Conservation (phyloP, 768 basidiomycete genomes). For the Rhizopogon rudus region DNA sequence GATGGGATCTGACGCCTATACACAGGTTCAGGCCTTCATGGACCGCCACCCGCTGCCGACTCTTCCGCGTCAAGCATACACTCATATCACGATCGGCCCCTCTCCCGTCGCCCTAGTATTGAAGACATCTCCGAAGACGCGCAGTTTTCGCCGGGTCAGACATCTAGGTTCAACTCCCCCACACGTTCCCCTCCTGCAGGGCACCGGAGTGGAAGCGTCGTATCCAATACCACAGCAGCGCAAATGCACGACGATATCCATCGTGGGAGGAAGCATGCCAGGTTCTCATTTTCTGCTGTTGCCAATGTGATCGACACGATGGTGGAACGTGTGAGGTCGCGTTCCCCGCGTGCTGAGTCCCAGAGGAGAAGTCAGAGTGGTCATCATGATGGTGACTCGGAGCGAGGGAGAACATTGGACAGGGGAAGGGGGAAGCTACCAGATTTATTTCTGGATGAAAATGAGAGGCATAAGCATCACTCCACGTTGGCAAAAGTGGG, state of each 20-base stretch:
- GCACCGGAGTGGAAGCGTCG: not conserved
- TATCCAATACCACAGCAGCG: not conserved
- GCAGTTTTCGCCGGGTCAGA: constrained; percentile 4
- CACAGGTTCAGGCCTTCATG: not conserved
- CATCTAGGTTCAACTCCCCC: not conserved
- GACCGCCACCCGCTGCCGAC: not conserved
- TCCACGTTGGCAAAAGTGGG: not conserved
- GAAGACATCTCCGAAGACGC: constrained; percentile 35
- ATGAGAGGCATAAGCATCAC: constrained; percentile 18
- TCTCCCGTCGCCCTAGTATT: constrained; percentile 34
- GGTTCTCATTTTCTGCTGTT: constrained; percentile 48
- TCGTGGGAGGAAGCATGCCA: constrained; percentile 31
- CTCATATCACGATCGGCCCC: constrained; percentile 1
- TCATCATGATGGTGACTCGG: not conserved
- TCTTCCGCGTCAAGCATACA: constrained; percentile 6
- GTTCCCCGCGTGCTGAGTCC: constrained; percentile 27
- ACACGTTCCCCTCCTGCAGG: not conserved
- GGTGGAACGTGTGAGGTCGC: constrained; percentile 38
- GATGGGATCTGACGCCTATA: not conserved
- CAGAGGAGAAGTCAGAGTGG: constrained; percentile 11
- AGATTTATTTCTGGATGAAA: constrained; percentile 2
- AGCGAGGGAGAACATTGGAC: constrained; percentile 29
- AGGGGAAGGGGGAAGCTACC: constrained; percentile 12
- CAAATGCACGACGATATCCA: constrained; percentile 11
- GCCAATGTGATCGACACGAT: constrained; percentile 42